Base-by-base conservation (phyloP, 768 basidiomycete species). In the Boletellus sp. region DNA sequence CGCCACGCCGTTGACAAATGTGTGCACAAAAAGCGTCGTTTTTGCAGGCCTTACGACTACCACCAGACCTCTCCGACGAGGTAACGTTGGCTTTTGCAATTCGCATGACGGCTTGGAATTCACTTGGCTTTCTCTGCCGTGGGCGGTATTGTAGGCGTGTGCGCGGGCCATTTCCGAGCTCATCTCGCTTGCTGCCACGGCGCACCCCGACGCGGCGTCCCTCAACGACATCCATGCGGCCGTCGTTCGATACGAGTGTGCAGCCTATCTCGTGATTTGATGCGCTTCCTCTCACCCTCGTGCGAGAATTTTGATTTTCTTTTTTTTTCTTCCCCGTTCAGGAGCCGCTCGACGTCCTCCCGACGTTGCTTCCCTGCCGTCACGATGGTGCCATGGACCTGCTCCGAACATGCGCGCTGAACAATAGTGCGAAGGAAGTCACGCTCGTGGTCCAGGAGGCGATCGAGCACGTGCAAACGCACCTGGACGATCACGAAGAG, bases 311-410 rank as follows among this genome's bases (percentile, higher is more conserved):
- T 26, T 39, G 32, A 53, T 34, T 3, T 6, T 32, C 7, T 24
- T 34, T 3, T 6, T 32, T 9, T 24, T 28, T 31, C 28, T 35
- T 16, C 10, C 13, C 28, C 28, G 28, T 35, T 7, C 26, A 78
- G 76, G 75, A 78, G 32, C 68, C 72, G 10, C 62, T 78, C 28
- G 59, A 62, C 3, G 34, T 75, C 20, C 56, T 78, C 23, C 72
- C 74, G 2, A 32, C 51, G 7, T 53, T 78, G 12, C 52, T 77
- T 12, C 57, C 71, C 7, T 68, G 61, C 22, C 20, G 44, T n/a
- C 54, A 56, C 6, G 57, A 67, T 19, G 64, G 64, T 1, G 65
- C 70, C 16, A 53, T 57, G 20, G 62, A 63, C 22, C n/a, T 78
- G 22, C 53, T 76, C 15, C 55, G 48, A n/a, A 20, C 59, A 13